Evolutionary conservation across 306 rosid species (phyloP), one percentile per base, ranked within the genome.

Genomic region (Alnus glutinosa): DNA sequence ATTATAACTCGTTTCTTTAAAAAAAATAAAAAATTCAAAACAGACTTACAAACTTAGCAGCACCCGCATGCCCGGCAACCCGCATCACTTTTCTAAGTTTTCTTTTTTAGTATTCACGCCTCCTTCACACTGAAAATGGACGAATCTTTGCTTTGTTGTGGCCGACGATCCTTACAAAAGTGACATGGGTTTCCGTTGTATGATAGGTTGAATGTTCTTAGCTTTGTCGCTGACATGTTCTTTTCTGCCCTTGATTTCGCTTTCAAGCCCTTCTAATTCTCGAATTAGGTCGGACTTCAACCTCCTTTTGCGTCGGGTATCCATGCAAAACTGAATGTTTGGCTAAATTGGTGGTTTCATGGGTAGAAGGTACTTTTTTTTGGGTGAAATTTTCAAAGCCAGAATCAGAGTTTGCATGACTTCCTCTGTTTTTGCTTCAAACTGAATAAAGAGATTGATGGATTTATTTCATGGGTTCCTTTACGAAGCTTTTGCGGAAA

Each of bases 201-300:
- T 23, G 28, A 23, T 23, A 23, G 28, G 28, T 23, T 23, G 28
- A 23, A 23, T 23, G 28, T 23, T 23, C 28, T 23, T 23, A 23
- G 28, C 83, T 83, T 82, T 79, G 89, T 89, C 87, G 97, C 93
- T 94, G 84, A 75, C 89, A 88, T 76, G 98, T 92, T 89, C 80
- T 88, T 94, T 89, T 92, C 97, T 70, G 48, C 28, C 81, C 36
- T 73, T 36, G 37, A 39, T 79, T 75, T 50, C 44, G 73, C 78
- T 82, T 73, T 67, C 16, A 74, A 62, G 76, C 79, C 80, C 81
- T 9, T 51, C 44, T 55, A 5, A 75, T 42, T 73, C 75, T 23
- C 69, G 5, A 7, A 78, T 87, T 88, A 88, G 95, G 93, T 92
- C 81, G 72, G 78, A 88, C 86, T 88, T 90, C 94, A 84, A 66